phyloP scores from a whole-genome alignment of 1,284 basidiomycete genomes.

The Cryptococcus sp. region DNA sequence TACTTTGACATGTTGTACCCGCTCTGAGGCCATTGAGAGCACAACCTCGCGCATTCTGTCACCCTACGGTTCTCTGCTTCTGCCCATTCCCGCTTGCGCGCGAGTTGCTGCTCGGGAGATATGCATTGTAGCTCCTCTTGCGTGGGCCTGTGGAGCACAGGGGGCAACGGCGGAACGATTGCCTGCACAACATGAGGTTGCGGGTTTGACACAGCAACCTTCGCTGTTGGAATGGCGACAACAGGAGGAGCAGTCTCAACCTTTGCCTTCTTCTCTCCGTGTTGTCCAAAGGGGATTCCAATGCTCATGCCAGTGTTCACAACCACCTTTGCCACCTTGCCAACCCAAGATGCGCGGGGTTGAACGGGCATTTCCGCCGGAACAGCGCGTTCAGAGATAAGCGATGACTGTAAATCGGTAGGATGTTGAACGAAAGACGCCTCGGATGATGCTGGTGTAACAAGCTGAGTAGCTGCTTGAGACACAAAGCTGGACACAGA shows the following conservation, averaged over 20 bases:
- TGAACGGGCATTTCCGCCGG: neutral
- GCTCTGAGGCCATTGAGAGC: constrained; percentile 70
- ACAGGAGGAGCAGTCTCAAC: neutral
- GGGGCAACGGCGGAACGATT: neutral
- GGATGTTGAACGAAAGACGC: constrained; percentile 1
- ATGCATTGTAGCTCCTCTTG: constrained; percentile 12
- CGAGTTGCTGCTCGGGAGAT: constrained; percentile 14
- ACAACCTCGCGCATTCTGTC: constrained; percentile 43
- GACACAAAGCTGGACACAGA: constrained; percentile 12
- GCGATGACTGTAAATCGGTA: too few species aligned
- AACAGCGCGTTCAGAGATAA: neutral
- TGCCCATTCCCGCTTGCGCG: constrained; percentile 32
- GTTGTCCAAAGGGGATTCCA: constrained; percentile 23
- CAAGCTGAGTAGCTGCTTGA: constrained; percentile 8
- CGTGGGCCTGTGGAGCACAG: constrained; percentile 4
- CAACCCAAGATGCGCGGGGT: constrained; percentile 40
- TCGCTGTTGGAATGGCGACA: neutral
- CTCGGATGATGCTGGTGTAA: constrained; percentile 11
- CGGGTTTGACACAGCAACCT: too few species aligned
- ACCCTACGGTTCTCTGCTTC: constrained; percentile 37
- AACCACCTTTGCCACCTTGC: constrained; percentile 46
- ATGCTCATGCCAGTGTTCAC: constrained; percentile 34
- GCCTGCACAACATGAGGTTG: neutral
- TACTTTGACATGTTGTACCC: constrained; percentile 77
- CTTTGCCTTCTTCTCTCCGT: constrained; percentile 14